Percentiles rank a stretch among this genome's conserved stretches.
These are phyloP conservation scores for Fistulifera pelliculosa DNA, from an alignment of 108 stramenopile species.

Conservation along the genomic window DNA sequence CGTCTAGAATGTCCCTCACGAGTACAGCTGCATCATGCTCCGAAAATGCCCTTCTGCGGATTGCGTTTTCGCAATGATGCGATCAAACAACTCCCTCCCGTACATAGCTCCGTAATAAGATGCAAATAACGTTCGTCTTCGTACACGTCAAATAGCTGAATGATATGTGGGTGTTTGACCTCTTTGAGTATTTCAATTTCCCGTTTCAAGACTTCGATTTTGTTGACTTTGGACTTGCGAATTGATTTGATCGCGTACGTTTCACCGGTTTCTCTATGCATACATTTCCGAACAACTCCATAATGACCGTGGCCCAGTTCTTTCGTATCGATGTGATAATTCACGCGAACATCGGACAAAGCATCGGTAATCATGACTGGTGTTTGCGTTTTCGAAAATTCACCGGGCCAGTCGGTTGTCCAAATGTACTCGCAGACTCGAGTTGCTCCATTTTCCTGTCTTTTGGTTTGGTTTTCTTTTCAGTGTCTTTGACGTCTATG, in stretches of 20 bases:
- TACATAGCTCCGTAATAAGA: conserved; percentile 88
- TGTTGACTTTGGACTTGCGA: conserved; percentile 77
- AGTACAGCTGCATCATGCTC: conserved; percentile 87
- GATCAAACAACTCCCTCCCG: conserved; percentile 93
- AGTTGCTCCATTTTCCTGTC: too few species aligned
- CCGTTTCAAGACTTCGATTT: conserved; percentile 80
- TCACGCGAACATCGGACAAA: conserved; percentile 66
- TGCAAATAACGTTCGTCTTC: conserved; percentile 83
- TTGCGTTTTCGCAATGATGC: conserved; percentile 88
- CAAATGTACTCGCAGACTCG: too few species aligned
- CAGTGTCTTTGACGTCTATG: too few species aligned
- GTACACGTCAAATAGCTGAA: conserved; percentile 77
- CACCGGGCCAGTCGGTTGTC: too few species aligned
- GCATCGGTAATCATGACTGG: conserved; percentile 76
- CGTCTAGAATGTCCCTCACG: conserved; percentile 83
- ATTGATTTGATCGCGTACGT: conserved; percentile 90
- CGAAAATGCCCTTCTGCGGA: conserved; percentile 84
- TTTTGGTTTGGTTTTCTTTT: too few species aligned
- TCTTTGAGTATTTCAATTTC: conserved; percentile 81
- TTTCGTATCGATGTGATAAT: conserved; percentile 80
- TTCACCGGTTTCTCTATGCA: conserved; percentile 70
- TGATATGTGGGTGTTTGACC: conserved; percentile 87
- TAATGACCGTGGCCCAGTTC: conserved; percentile 89
- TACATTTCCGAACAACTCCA: conserved; percentile 86
- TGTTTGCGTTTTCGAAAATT: not conserved